A percentile compares a stretch with the other conserved stretches of the same genome.
These are phyloP conservation scores for Penicillium sp. DNA, from an alignment of 2,329 filamentous ascomycete species.

Conservation along the genomic window DNA sequence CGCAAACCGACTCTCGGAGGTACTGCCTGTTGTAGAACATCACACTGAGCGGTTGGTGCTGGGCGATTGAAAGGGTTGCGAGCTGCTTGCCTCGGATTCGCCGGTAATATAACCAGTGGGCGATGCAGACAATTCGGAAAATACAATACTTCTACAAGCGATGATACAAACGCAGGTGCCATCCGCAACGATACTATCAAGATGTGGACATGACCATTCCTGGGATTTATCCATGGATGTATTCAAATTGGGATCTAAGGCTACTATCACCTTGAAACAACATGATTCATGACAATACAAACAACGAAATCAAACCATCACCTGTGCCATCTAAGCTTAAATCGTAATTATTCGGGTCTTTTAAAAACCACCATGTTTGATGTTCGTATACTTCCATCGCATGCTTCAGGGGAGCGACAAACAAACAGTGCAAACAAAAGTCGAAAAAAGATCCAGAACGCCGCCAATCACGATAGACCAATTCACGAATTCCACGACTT, in stretches of 20 bases:
- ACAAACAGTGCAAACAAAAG: slow-evolving; percentile 37
- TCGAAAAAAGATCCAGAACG: slow-evolving; percentile 17
- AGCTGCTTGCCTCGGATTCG: not conserved
- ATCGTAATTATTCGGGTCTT: too few species aligned
- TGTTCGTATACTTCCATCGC: too few species aligned
- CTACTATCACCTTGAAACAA: not conserved
- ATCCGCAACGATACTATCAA: not conserved
- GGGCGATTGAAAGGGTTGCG: slow-evolving; percentile 9
- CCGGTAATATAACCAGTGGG: not conserved
- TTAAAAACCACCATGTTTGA: not conserved
- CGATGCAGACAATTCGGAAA: not conserved
- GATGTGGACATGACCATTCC: not conserved
- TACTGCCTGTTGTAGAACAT: slow-evolving; percentile 72
- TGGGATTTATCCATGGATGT: not conserved
- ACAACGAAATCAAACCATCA: too few species aligned
- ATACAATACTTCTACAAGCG: not conserved
- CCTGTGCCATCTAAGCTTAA: too few species aligned
- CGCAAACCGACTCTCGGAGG: slow-evolving; percentile 70
- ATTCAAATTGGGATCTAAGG: not conserved
- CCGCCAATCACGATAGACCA: slow-evolving; percentile 11
- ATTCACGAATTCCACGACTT: slow-evolving; percentile 6
- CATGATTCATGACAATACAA: not conserved
- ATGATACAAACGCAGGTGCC: not conserved
- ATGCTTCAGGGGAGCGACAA: not conserved
- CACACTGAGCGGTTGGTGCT: slow-evolving; percentile 59